Conservation (phyloP, 495 filamentous ascomycete species). For the Xylaria acuta region DNA sequence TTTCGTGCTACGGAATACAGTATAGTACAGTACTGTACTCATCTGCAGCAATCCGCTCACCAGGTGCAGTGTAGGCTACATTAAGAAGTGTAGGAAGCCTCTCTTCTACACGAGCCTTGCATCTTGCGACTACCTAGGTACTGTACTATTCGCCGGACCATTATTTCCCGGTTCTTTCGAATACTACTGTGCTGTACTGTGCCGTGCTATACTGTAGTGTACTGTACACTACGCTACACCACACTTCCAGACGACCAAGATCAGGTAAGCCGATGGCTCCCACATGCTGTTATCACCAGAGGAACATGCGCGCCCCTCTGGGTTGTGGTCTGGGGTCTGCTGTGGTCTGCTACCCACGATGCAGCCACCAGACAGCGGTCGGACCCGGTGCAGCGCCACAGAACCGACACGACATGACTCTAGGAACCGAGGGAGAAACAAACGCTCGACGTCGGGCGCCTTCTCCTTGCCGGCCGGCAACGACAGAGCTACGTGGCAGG, state of each 20-base stretch:
- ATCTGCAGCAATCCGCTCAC: too few relatives aligned
- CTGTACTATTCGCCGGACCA: too few relatives aligned
- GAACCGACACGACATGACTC: neutral
- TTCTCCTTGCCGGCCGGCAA: constrained; percentile 15
- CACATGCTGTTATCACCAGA: constrained; percentile 12
- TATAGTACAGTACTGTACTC: too few relatives aligned
- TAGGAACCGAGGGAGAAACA: constrained; percentile 1
- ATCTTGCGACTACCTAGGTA: neutral
- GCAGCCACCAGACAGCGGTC: neutral
- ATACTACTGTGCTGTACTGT: too few relatives aligned
- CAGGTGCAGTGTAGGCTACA: neutral
- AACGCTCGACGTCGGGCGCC: neutral
- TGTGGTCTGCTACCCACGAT: neutral
- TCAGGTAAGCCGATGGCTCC: constrained; percentile 6
- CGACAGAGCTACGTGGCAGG: constrained; percentile 9
- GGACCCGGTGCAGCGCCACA: constrained; percentile 17
- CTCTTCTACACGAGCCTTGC: constrained; percentile 22
- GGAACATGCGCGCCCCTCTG: constrained; percentile 5
- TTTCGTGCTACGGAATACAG: neutral
- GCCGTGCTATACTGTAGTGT: too few relatives aligned
- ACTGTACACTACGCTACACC: too few relatives aligned
- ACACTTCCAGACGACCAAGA: neutral
- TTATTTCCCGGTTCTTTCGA: too few relatives aligned
- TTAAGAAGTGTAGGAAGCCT: constrained; percentile 1
- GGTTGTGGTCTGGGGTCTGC: neutral